Conservation (phyloP, 495 filamentous ascomycete species). For the Penicillium herquei region DNA sequence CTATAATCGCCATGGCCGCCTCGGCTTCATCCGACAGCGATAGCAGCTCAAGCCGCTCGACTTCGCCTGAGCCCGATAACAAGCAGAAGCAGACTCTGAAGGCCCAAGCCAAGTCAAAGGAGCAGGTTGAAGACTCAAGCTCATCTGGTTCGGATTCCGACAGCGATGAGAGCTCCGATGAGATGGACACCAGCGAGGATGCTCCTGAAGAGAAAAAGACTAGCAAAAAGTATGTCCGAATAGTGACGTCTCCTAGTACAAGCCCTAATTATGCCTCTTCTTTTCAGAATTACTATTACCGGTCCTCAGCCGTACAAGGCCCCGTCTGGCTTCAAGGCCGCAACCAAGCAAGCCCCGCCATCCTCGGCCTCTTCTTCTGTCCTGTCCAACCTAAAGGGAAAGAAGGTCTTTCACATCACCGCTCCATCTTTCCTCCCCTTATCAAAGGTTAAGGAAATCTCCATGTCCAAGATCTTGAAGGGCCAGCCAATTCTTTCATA, state of each 20-base stretch:
- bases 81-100: conserved; percentile 29
- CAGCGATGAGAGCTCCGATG: conserved; percentile 29
- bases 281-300: conserved; percentile 19
- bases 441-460: conserved; percentile 43
- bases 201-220: conserved; percentile 12
- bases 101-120: conserved; percentile 26
- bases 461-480: conserved; percentile 38
- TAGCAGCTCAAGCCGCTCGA: conserved; percentile 31
- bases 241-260: neutral
- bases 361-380: conserved; percentile 36
- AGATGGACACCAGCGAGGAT: conserved; percentile 33
- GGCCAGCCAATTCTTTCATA: conserved; percentile 42
- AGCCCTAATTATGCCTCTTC: neutral
- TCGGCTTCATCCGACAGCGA: conserved; percentile 27
- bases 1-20: conserved; percentile 29
- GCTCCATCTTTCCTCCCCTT: conserved; percentile 44
- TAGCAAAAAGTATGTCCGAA: conserved; percentile 22
- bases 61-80: conserved; percentile 28
- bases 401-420: conserved; percentile 45
- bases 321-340: conserved; percentile 41
- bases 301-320: conserved; percentile 38
- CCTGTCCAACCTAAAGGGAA: conserved; percentile 41
- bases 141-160: conserved; percentile 31
- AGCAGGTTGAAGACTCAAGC: conserved; percentile 26
- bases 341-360: conserved; percentile 33